Base-by-base conservation (phyloP, 202 grass and related monocot species). In the Bolboschoenoplectus hybrid region DNA sequence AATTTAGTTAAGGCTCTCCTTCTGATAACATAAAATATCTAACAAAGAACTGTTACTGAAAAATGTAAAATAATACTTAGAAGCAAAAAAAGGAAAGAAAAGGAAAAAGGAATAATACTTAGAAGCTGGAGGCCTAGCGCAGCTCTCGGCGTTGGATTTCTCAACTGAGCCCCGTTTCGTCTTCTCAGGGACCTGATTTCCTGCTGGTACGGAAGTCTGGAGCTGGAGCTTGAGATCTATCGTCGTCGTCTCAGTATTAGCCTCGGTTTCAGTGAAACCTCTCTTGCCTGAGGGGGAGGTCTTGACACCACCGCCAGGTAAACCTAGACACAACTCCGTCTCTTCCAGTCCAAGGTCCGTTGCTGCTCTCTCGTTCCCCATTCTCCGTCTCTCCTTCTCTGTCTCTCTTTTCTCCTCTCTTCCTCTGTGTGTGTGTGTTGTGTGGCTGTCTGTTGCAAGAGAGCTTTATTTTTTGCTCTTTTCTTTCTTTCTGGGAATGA, bases 251-350 rank as follows among this genome's bases (percentile, higher is more conserved):
- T 55, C 19, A 44, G 79, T 2, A 26, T 26, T 26, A 19, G 11
- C 32, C 81, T 83, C 63, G 19, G 81, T 83, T 26, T 83, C 63
- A 1, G 81, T 17, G 81, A 83, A 83, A 45, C 26, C 81, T 55
- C 81, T 83, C 62, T 83, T 83, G 61, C 32, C 63, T n/a, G 81
- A 83, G 14, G 19, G 19, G 16, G 63, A 45, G 20, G 80, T 17
- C 81, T 83, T 83, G 64, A 39, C 47, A 50, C 81, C 81, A 67
- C 81, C 81, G 63, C 81, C 81, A 12, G 81, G 81, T 68, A 83
- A 56, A 14, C 81, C 81, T 19, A 83, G 45, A 47, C 63, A 83
- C 5, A 83, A 26, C 81, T 70, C 64, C 9, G 81, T 67, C 19
- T 83, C 81, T 45, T 83, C 81, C 81, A 83, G n/a, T 53, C 65